Base-by-base conservation (phyloP, 2,329 filamentous ascomycete genomes). In the Chaetomium strumarium region DNA sequence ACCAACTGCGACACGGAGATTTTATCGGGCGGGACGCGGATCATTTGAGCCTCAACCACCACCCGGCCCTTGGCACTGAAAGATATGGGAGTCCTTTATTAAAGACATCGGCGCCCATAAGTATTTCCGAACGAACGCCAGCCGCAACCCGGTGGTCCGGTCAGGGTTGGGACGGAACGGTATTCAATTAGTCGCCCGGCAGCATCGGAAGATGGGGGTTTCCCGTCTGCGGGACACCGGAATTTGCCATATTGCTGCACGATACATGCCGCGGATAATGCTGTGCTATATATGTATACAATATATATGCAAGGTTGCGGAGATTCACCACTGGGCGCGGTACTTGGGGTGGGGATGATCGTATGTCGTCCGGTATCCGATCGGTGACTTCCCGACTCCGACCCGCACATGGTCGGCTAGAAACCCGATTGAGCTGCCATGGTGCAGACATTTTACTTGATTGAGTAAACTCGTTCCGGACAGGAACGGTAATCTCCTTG, bases 91-190 rank as follows among this genome's bases (percentile, higher is more conserved):
- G 20, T 36, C 13, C 30, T 7, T 24, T 42, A 24, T 34, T n/a
- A n/a, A n/a, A 29, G 20, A 44, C n/a, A 20, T 44, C 45, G 51
- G 51, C 39, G 51, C 19, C 19, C 40, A 52, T 45, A 52, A 52
- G 36, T 48, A 29, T 48, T 16, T 13, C 51, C 39, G 44, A 34
- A 16, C 3, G 6, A n/a, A 48, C 4, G 4, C 24, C 24, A 38
- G 34, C 36, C 13, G 38, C 39, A 52, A 52, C 45, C 45, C 45
- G 38, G 38, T 46, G 51, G 44, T 33, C 45, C 51, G 51, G 44
- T 52, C 31, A 24, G 19, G 39, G 39, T 34, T 46, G 24, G n/a
- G 24, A 24, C 24, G 24, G 24, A 24, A 24, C 4, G 24, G 24
- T 24, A 24, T 24, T 7, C 24, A 24, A 24, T 24, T 4, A 24